Conservation (phyloP, 139 green algal species). For the Chlamydomonas schloesseri region DNA sequence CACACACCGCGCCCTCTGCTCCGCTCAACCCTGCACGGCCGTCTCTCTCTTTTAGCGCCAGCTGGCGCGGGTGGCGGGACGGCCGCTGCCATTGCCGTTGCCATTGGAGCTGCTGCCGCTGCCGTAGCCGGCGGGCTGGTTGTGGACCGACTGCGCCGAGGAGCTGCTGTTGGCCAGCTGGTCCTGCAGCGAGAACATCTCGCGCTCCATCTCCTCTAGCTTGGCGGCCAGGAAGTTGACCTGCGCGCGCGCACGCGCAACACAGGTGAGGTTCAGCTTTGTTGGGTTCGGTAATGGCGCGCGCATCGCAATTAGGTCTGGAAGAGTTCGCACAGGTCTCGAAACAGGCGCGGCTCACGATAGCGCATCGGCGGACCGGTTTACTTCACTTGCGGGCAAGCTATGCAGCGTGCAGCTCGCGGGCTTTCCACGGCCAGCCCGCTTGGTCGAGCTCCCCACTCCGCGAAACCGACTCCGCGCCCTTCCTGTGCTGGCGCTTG, state of each 20-base stretch:
- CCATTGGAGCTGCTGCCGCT: not conserved
- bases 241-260: too few species aligned
- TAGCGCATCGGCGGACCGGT: too few species aligned
- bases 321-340: not conserved
- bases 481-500: too few species aligned
- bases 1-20: too few species aligned
- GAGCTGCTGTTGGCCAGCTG: not conserved
- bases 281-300: too few species aligned
- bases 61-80: not conserved
- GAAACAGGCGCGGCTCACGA: not conserved
- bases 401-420: not conserved
- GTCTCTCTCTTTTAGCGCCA: conserved; percentile 13
- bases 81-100: not conserved
- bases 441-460: too few species aligned
- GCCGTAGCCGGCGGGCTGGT: not conserved
- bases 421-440: too few species aligned
- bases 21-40: too few species aligned
- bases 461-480: too few species aligned
- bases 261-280: too few species aligned
- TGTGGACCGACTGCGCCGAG: not conserved
- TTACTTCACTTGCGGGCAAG: not conserved
- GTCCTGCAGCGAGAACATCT: not conserved
- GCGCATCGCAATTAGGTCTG: too few species aligned
- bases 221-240: conserved; percentile 18
- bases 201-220: conserved; percentile 25